A percentile compares a stretch with the other conserved stretches of the same genome.
Evolutionary conservation across 140 eudicot species (phyloP).

Genomic region (Flaveria floridana): DNA sequence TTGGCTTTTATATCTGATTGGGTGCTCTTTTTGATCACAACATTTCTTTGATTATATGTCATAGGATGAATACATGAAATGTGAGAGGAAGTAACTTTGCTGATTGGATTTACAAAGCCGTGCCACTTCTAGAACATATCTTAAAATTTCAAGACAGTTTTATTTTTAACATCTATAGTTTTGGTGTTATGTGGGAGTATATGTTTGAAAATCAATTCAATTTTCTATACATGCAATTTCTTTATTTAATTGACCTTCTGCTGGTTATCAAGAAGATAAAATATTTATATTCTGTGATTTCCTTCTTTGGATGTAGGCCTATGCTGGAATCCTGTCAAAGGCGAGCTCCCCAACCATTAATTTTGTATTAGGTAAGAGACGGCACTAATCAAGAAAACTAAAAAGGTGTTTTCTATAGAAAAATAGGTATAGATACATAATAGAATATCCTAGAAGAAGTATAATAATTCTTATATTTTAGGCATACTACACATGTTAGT

Average conservation of each 20-base stretch:
- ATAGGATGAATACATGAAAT: constrained; percentile 4
- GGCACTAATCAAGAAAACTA: constrained; percentile 18
- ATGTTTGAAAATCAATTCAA: neutral
- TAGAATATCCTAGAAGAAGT: neutral
- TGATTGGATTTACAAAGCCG: neutral
- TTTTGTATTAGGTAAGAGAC: constrained; percentile 77
- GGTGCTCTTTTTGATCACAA: neutral
- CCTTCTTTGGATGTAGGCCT: constrained; percentile 48
- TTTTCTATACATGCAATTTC: neutral
- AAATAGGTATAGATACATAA: neutral
- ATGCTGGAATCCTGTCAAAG: constrained; percentile 45
- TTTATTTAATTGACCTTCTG: neutral
- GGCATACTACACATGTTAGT: neutral
- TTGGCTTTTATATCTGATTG: too few relatives aligned
- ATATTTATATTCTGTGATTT: constrained; percentile 12
- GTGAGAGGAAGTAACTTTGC: neutral
- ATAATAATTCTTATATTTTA: neutral
- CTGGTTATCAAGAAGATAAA: constrained; percentile 3
- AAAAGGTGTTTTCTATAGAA: neutral
- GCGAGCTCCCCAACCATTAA: constrained; percentile 55
- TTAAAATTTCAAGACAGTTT: too few relatives aligned
- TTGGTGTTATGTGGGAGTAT: neutral
- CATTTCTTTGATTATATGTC: neutral
- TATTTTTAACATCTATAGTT: neutral
- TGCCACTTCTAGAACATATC: constrained; percentile 3